phyloP scores from a whole-genome alignment of 306 rosid genomes.

The Lablab purpureus region DNA sequence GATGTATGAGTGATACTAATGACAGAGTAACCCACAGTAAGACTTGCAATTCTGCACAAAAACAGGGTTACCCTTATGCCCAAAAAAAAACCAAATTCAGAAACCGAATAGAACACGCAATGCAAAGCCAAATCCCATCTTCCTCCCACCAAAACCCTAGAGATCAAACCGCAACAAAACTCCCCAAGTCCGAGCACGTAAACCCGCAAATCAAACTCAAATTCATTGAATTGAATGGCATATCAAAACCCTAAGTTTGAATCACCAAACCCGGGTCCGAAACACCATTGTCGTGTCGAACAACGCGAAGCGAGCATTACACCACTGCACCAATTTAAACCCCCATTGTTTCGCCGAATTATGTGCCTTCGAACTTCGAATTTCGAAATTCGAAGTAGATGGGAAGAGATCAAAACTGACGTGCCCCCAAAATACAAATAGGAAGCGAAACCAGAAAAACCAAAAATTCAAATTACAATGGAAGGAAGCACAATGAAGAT shows the following conservation, averaged over 20 bases:
- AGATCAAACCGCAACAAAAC: conserved; percentile 67
- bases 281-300: conserved; percentile 47
- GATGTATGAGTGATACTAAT: conserved; percentile 44
- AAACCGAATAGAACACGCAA: conserved; percentile 54
- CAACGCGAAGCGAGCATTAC: conserved; percentile 56
- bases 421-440: conserved; percentile 21
- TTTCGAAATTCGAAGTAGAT: conserved; percentile 57
- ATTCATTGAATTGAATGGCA: conserved; percentile 46
- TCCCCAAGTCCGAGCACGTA: conserved; percentile 50
- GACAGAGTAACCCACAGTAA: conserved; percentile 47
- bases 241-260: conserved; percentile 70
- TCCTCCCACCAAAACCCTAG: conserved; percentile 75
- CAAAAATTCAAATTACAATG: conserved; percentile 41
- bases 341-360: conserved; percentile 58
- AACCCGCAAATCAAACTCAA: conserved; percentile 49
- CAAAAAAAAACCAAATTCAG: conserved; percentile 54
- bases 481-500: conserved; percentile 56
- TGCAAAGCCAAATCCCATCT: conserved; percentile 76
- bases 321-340: conserved; percentile 58
- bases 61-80: conserved; percentile 46
- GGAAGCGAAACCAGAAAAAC: not conserved
- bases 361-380: conserved; percentile 61
- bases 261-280: conserved; percentile 53
- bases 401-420: conserved; percentile 66
- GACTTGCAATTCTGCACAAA: conserved; percentile 52